phyloP scores from a whole-genome alignment of 2,329 filamentous ascomycete species.

The Talaromyces sp. region DNA sequence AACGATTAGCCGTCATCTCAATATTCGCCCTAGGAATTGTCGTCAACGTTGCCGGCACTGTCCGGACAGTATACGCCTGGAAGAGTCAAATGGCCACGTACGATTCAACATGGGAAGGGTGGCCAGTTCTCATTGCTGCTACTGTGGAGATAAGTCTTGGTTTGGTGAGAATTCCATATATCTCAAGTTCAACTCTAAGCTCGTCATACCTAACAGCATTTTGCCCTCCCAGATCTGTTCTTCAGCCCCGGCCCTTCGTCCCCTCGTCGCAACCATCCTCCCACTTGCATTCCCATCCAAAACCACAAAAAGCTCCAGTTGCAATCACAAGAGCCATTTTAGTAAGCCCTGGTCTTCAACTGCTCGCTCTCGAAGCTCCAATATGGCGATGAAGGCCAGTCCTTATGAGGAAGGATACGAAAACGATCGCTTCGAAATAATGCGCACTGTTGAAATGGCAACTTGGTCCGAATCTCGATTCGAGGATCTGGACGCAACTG shows the following conservation, averaged over 20 bases:
- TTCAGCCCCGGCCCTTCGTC: constrained; percentile 40
- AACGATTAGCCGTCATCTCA: constrained; percentile 41
- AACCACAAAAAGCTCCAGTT: constrained; percentile 23
- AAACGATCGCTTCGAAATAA: constrained; percentile 32
- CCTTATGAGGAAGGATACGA: constrained; percentile 19
- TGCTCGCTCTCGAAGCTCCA: constrained; percentile 26
- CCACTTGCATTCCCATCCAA: constrained; percentile 36
- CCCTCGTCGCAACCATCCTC: constrained; percentile 35
- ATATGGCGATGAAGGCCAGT: constrained; percentile 5
- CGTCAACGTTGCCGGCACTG: constrained; percentile 38
- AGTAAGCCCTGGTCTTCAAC: constrained; percentile 27
- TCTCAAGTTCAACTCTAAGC: no score
- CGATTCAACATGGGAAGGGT: constrained; percentile 40
- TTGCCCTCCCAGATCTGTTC: constrained; percentile 35
- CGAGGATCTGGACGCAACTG: neutral
- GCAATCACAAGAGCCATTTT: constrained; percentile 19
- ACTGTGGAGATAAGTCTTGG: constrained; percentile 39
- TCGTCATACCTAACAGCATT: neutral
- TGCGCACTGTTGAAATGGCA: constrained; percentile 42
- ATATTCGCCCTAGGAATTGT: constrained; percentile 43
- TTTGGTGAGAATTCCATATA: no score
- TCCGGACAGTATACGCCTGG: constrained; percentile 40
- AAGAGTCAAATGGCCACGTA: constrained; percentile 35
- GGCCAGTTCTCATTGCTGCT: constrained; percentile 36
- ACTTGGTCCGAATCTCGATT: constrained; percentile 30